Conservation (phyloP, 2,329 filamentous ascomycete species). For the Microdochium paspali region DNA sequence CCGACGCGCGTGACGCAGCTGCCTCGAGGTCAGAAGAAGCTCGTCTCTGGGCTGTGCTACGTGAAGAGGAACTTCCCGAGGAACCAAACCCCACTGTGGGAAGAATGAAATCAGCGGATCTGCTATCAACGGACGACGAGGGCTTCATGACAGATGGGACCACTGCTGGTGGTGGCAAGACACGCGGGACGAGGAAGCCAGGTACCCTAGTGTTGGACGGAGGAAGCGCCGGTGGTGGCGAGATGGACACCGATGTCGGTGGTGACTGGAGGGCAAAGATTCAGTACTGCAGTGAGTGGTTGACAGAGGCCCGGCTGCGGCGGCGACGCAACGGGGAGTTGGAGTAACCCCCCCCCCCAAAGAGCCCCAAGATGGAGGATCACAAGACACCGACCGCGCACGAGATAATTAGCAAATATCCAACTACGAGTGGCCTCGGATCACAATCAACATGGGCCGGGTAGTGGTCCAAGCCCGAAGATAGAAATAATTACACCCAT, state of each 20-base stretch:
- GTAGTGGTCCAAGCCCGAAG: too few species aligned
- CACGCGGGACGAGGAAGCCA: not conserved
- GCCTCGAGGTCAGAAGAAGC: conserved; percentile 12
- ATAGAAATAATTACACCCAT: too few species aligned
- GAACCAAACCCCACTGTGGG: not conserved
- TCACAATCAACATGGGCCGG: too few species aligned
- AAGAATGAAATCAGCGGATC: not conserved
- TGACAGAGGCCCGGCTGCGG: conserved; percentile 1
- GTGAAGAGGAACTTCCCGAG: not conserved
- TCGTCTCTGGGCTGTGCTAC: conserved; percentile 11
- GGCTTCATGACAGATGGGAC: not conserved
- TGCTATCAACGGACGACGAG: not conserved
- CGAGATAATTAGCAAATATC: too few species aligned
- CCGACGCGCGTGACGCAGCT: conserved; percentile 10
- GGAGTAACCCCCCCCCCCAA: too few species aligned
- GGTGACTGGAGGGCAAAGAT: conserved; percentile 8
- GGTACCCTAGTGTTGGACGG: not conserved
- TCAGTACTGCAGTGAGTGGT: conserved; percentile 11
- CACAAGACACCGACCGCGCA: too few species aligned
- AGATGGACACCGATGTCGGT: not conserved
- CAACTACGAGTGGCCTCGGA: too few species aligned
- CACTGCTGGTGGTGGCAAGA: not conserved
- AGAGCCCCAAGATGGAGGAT: too few species aligned
- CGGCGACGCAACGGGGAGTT: not conserved
- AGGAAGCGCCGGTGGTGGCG: not conserved